phyloP scores from a whole-genome alignment of 352 stramenopile genomes.

The Globisporangium recalcitrans region DNA sequence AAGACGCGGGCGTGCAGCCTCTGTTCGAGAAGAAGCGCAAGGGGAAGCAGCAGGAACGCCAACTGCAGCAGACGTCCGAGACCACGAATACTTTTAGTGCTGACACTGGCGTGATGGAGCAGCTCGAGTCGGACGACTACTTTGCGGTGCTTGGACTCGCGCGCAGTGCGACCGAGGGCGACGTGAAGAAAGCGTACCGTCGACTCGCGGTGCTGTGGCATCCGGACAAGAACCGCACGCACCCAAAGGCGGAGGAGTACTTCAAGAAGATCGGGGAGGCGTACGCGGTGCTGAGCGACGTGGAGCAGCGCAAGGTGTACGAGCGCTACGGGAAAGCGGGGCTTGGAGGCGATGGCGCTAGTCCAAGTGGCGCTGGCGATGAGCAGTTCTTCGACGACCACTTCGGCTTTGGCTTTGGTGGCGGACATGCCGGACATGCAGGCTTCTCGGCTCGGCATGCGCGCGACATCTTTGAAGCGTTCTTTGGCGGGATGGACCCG shows the following conservation, averaged over 20 bases:
- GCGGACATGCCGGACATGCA: neutral
- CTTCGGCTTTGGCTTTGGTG: constrained; percentile 26
- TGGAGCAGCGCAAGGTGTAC: constrained; percentile 51
- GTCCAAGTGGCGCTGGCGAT: neutral
- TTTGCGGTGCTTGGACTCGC: constrained; percentile 54
- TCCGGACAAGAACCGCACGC: constrained; percentile 89
- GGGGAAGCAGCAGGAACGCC: constrained; percentile 1
- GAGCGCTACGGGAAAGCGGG: constrained; percentile 40
- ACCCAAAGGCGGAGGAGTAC: constrained; percentile 76
- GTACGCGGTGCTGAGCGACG: constrained; percentile 86
- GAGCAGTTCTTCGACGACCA: neutral
- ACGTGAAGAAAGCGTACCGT: constrained; percentile 66
- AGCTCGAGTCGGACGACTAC: constrained; percentile 72
- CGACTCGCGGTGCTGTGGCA: constrained; percentile 88
- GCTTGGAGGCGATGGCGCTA: constrained; percentile 6
- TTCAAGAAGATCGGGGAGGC: constrained; percentile 89
- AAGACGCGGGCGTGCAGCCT: neutral
- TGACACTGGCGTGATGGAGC: constrained; percentile 17
- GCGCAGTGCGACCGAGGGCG: constrained; percentile 31
- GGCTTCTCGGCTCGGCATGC: constrained; percentile 53
- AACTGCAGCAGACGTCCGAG: neutral
- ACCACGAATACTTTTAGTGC: too few relatives aligned
- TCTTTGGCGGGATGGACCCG: constrained; percentile 53
- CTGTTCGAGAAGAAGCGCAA: neutral
- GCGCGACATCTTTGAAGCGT: constrained; percentile 66